Percentiles rank a stretch among this genome's conserved stretches.
Conservation (phyloP, 2,329 filamentous ascomycete genomes). For the Geosmithia morbida region DNA sequence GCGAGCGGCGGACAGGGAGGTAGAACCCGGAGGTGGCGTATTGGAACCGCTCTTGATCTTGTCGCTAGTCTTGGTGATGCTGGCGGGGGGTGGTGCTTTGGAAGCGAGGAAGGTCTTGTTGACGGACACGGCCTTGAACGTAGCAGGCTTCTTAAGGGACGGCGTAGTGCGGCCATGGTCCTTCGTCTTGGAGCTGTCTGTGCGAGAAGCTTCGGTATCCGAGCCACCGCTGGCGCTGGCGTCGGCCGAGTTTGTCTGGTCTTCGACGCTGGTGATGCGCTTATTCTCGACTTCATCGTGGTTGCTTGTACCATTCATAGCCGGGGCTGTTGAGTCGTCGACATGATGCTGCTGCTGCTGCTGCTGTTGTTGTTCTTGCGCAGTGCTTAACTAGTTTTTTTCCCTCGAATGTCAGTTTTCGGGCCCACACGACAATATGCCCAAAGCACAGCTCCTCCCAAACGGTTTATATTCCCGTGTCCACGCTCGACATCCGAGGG, state of each 20-base stretch:
- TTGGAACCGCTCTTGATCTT: conserved; percentile 32
- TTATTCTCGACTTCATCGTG: conserved; percentile 40
- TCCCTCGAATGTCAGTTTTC: neutral
- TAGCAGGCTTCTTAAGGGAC: conserved; percentile 56
- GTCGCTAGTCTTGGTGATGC: conserved; percentile 33
- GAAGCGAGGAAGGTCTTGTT: conserved; percentile 73
- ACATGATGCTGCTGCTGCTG: neutral
- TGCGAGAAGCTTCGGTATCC: conserved; percentile 58
- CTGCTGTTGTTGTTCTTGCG: neutral
- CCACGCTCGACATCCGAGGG: no score
- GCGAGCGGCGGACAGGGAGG: conserved; percentile 38
- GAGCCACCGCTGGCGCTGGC: conserved; percentile 61
- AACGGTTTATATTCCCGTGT: no score
- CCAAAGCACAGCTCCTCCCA: no score
- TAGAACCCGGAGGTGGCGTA: conserved; percentile 28
- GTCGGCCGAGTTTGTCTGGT: conserved; percentile 46
- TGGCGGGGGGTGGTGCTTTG: conserved; percentile 36
- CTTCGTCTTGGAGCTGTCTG: conserved; percentile 35
- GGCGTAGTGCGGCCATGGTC: conserved; percentile 45
- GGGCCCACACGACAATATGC: neutral
- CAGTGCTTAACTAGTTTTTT: neutral
- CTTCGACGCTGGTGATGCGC: conserved; percentile 41
- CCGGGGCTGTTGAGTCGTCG: conserved; percentile 8
- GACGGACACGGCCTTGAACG: conserved; percentile 75
- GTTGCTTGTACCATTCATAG: neutral